These are phyloP conservation scores for Gossypium gossypioides DNA, from an alignment of 441 rosid species.

Conservation along the genomic window DNA sequence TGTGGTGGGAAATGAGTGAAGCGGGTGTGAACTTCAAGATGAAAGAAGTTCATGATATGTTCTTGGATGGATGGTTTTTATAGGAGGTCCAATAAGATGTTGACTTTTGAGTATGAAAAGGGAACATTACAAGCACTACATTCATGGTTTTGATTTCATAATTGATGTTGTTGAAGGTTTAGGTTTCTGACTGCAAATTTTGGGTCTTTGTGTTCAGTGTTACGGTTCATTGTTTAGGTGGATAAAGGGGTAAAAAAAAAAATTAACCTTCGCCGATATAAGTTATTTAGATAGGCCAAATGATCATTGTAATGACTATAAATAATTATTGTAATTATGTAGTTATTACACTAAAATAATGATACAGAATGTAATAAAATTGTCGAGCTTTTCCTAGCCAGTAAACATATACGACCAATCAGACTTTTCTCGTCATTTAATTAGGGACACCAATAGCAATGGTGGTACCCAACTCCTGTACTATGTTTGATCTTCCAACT, in stretches of 20 bases:
- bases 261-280: too few relatives aligned
- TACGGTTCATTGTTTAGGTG: neutral
- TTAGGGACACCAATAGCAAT: neutral
- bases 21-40: constrained; percentile 5
- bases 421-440: neutral
- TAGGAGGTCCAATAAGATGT: neutral
- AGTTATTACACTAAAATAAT: neutral
- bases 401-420: constrained; percentile 1
- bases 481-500: neutral
- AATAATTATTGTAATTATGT: neutral
- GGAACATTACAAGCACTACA: neutral
- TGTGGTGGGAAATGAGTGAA: constrained; percentile 31
- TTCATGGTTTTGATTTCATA: neutral
- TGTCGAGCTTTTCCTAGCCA: neutral
- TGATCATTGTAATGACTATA: neutral
- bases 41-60: constrained; percentile 7
- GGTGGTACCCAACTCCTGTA: constrained; percentile 5
- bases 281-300: neutral
- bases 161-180: neutral
- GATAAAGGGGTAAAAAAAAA: too few relatives aligned
- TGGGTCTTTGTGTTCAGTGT: neutral
- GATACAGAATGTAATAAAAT: neutral
- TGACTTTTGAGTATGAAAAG: neutral
- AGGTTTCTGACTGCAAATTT: neutral
- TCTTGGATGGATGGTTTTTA: neutral